Conservation (phyloP, 169 alveolate genomes). For the Plasmodium coatneyi region DNA sequence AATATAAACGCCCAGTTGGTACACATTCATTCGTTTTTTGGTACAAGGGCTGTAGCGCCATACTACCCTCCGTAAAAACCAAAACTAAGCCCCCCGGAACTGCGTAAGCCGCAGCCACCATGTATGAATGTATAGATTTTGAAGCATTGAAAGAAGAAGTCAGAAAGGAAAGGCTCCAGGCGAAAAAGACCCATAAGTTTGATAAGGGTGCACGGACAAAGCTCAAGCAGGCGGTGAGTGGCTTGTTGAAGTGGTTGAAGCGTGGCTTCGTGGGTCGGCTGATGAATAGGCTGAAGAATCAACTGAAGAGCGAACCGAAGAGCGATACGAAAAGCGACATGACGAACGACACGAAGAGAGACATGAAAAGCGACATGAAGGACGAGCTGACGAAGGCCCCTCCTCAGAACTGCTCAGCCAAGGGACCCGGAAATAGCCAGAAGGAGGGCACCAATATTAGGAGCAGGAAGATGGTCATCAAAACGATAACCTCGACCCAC, state of each 20-base stretch:
- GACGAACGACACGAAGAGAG: background rate
- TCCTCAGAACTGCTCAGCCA: background rate
- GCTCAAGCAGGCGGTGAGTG: background rate
- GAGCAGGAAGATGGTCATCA: background rate
- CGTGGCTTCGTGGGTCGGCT: background rate
- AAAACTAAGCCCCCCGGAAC: background rate
- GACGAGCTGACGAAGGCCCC: background rate
- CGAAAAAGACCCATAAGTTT: background rate
- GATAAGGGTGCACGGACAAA: background rate
- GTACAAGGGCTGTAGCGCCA: background rate
- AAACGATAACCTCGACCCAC: slow-evolving; percentile 19
- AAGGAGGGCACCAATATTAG: background rate
- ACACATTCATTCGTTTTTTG: background rate
- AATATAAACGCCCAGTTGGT: background rate
- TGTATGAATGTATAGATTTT: slow-evolving; percentile 32
- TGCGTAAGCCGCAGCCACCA: background rate
- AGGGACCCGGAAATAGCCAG: background rate
- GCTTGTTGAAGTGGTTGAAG: background rate
- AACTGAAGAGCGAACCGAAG: background rate
- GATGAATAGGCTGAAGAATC: background rate
- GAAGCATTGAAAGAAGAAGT: slow-evolving; percentile 33
- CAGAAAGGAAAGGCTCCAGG: background rate
- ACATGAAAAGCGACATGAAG: background rate
- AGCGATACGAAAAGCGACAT: background rate
- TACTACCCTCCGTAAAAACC: background rate